Percentiles rank a stretch among this genome's conserved stretches.
Conservation (phyloP, 177 flowering plant species). For the Telopea speciosissima region DNA sequence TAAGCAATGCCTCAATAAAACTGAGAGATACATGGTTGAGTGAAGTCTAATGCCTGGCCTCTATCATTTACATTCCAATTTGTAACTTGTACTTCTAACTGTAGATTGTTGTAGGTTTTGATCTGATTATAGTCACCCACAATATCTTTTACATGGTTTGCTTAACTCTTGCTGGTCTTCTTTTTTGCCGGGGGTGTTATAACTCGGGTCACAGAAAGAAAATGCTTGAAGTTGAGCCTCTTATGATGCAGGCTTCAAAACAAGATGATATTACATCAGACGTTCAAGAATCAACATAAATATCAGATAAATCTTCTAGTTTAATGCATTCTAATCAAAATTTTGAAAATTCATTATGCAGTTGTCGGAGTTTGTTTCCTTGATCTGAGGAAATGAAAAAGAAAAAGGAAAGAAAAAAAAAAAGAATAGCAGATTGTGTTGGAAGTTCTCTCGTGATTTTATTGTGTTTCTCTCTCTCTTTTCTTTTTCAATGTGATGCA, state of each 20-base stretch:
- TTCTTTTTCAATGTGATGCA: conserved; percentile 6
- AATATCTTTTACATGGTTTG: neutral
- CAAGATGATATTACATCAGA: conserved; percentile 52
- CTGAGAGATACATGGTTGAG: neutral
- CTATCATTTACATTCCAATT: neutral
- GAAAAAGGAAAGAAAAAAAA: neutral
- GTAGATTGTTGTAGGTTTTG: neutral
- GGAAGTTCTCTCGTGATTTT: conserved; percentile 4
- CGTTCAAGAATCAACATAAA: conserved; percentile 91
- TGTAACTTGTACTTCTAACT: neutral
- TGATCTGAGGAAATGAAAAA: conserved; percentile 1
- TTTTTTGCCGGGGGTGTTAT: conserved; percentile 61
- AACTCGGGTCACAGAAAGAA: conserved; percentile 63
- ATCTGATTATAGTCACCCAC: neutral
- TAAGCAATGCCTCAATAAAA: neutral
- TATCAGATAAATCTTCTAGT: conserved; percentile 75
- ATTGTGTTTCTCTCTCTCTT: neutral
- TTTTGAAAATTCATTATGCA: conserved; percentile 7
- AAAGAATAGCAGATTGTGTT: conserved; percentile 1
- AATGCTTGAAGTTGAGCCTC: conserved; percentile 56
- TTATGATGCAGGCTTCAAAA: conserved; percentile 37
- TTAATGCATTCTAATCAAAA: conserved; percentile 11
- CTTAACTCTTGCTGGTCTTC: neutral
- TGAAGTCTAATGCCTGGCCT: neutral
- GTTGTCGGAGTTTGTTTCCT: conserved; percentile 5